These are phyloP conservation scores for Fusarium sp. DNA, from an alignment of 2,329 filamentous ascomycete species.

Conservation along the genomic window DNA sequence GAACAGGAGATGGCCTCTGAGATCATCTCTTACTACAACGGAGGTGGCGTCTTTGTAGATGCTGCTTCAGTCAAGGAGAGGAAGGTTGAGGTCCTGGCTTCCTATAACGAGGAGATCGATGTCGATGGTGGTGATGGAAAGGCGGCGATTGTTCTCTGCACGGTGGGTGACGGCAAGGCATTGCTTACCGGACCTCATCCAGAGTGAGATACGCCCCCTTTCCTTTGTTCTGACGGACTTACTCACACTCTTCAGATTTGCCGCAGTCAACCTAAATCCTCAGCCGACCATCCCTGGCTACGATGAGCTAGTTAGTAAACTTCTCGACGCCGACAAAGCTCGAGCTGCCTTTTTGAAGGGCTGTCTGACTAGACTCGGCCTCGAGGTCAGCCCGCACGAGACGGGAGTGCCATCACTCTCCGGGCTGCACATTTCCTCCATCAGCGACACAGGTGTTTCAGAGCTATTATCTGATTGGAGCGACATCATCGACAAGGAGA, in stretches of 20 bases:
- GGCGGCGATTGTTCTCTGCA: constrained; percentile 86
- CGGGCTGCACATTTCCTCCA: constrained; percentile 81
- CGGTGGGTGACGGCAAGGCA: constrained; percentile 81
- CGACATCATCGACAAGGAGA: constrained; percentile 73
- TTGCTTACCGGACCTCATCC: constrained; percentile 91
- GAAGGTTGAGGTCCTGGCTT: constrained; percentile 84
- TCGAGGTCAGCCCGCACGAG: constrained; percentile 78
- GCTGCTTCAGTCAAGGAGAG: constrained; percentile 68
- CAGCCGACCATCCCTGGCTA: constrained; percentile 76
- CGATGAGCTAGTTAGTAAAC: constrained; percentile 71
- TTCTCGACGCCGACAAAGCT: constrained; percentile 75
- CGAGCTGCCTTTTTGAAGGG: constrained; percentile 82
- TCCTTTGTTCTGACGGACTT: too few species aligned
- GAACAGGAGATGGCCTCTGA: constrained; percentile 65
- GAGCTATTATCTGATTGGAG: constrained; percentile 74
- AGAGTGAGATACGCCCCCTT: constrained; percentile 66
- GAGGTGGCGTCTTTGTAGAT: constrained; percentile 92
- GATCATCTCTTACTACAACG: constrained; percentile 90
- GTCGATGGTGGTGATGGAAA: constrained; percentile 79
- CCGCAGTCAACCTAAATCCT: constrained; percentile 78
- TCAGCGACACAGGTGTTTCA: constrained; percentile 71
- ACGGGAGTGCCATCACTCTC: constrained; percentile 82
- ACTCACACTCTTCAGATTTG: constrained; percentile 70
- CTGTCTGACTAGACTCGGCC: constrained; percentile 80
- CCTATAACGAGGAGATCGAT: constrained; percentile 77